Evolutionary conservation across 2,329 filamentous ascomycete genomes (phyloP), one percentile per base, ranked within the genome.

Genomic region (Aspergillus tanneri): DNA sequence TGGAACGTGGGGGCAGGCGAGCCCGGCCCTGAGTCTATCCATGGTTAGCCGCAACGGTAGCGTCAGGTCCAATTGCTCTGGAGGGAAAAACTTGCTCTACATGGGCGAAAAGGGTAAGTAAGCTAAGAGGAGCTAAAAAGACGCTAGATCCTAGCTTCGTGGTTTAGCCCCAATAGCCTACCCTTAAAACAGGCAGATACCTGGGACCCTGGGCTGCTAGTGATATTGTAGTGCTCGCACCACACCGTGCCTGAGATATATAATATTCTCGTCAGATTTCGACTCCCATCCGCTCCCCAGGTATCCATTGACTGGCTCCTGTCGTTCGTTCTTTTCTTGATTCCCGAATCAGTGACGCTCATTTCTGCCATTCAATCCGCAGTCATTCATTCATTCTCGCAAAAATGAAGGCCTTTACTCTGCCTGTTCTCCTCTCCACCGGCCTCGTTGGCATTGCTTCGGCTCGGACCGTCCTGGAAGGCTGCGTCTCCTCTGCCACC

Each of bases 401-500:
- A 36, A 55, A 24, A 44, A 63, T 63, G 61, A 63, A 60, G 39
- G 14, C 45, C 24, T 12, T 43, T 43, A 52, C 53, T 30, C 45
- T 56, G 36, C 42, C 55, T 21, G 24, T 56, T 34, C n/a, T 63
- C 32, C 51, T 63, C 11, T 11, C 44, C 4, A 43, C 55, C 46
- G 44, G 55, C 44, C 53, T 61, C 16, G 27, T 50, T 22, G 37
- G 41, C 43, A 39, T 53, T 8, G 39, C 53, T 25, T 38, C 41
- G 18, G 62, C 62, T 39, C 57, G 60, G 28, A 64, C 61, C 18
- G 57, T 58, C 36, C 47, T 65, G 8, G 27, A 10, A 16, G 60
- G 62, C 49, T 64, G 62, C 42, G 49, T 56, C 39, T 60, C 58
- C 19, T 62, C 62, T 11, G 34, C 45, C 28, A 62, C 61, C 25